Percentiles rank a stretch among this genome's conserved stretches.
These are phyloP conservation scores for Collybia sordida DNA, from an alignment of 768 basidiomycete genomes.

Conservation along the genomic window DNA sequence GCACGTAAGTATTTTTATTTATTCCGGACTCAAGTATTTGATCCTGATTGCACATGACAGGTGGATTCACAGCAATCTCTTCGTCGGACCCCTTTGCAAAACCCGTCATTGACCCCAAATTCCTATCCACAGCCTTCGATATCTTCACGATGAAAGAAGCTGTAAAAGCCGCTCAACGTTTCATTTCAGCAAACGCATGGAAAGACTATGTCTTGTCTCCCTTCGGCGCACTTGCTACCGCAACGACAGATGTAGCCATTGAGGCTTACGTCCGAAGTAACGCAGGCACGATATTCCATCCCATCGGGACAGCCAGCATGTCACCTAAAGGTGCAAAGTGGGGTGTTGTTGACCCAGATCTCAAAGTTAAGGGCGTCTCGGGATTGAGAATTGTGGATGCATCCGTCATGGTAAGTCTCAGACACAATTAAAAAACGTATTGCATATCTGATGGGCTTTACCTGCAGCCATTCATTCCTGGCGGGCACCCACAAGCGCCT, in stretches of 20 bases:
- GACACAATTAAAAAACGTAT: neutral
- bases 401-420: slow-evolving; percentile 13
- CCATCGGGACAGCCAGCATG: slow-evolving; percentile 12
- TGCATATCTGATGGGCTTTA: neutral
- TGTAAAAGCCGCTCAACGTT: slow-evolving; percentile 13
- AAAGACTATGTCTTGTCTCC: slow-evolving; percentile 9
- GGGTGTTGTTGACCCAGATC: slow-evolving; percentile 17
- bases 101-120: slow-evolving; percentile 16
- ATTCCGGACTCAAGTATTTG: slow-evolving; percentile 1
- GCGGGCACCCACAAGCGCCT: slow-evolving; percentile 12
- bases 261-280: neutral
- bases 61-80: slow-evolving; percentile 8
- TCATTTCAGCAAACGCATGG: slow-evolving; percentile 12
- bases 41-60: too few species aligned
- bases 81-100: slow-evolving; percentile 9
- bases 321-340: slow-evolving; percentile 6
- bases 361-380: slow-evolving; percentile 11
- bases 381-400: slow-evolving; percentile 18
- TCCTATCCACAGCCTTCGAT: slow-evolving; percentile 11
- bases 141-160: slow-evolving; percentile 13
- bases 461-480: slow-evolving; percentile 12
- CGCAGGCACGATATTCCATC: slow-evolving; percentile 5
- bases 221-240: slow-evolving; percentile 9
- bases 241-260: neutral
- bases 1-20: slow-evolving; percentile 8